A percentile compares a stretch with the other conserved stretches of the same genome.
These are phyloP conservation scores for Lipomyces spencermartinsiae DNA, from an alignment of 805 yeast genomes.

Conservation along the genomic window DNA sequence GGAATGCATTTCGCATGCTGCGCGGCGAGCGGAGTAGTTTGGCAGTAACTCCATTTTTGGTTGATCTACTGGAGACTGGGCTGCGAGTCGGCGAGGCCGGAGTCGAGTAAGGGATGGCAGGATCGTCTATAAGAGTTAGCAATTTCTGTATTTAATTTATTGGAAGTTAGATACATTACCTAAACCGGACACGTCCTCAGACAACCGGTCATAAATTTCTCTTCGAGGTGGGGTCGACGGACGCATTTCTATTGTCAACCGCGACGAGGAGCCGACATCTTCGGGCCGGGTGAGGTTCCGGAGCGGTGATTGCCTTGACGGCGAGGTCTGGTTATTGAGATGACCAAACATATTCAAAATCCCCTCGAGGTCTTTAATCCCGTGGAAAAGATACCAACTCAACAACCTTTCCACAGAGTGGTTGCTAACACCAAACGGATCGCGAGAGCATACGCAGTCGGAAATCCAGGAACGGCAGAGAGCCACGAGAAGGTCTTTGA, in stretches of 20 bases:
- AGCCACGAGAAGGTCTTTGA: background rate
- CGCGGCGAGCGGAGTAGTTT: constrained; percentile 13
- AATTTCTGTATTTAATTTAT: background rate
- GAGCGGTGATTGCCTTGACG: background rate
- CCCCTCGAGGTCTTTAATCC: background rate
- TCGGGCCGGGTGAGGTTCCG: constrained; percentile 1
- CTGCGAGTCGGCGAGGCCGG: constrained; percentile 35
- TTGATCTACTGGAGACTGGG: constrained; percentile 11
- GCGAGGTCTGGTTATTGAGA: constrained; percentile 14
- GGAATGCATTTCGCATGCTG: constrained; percentile 8
- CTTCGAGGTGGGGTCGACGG: constrained; percentile 8
- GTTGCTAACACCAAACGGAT: background rate
- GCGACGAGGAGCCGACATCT: background rate
- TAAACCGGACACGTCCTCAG: background rate
- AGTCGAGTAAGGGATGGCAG: constrained; percentile 34
- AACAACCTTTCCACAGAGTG: background rate
- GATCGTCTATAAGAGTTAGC: constrained; percentile 24
- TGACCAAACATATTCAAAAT: constrained; percentile 9
- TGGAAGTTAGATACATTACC: background rate
- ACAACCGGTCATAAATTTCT: background rate
- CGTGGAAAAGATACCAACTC: background rate
- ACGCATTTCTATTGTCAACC: background rate
- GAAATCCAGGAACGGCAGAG: background rate
- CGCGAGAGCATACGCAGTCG: background rate
- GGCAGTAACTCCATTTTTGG: background rate